Conservation (phyloP, 1,284 basidiomycete genomes). For the Ceratobasidium sp. region DNA sequence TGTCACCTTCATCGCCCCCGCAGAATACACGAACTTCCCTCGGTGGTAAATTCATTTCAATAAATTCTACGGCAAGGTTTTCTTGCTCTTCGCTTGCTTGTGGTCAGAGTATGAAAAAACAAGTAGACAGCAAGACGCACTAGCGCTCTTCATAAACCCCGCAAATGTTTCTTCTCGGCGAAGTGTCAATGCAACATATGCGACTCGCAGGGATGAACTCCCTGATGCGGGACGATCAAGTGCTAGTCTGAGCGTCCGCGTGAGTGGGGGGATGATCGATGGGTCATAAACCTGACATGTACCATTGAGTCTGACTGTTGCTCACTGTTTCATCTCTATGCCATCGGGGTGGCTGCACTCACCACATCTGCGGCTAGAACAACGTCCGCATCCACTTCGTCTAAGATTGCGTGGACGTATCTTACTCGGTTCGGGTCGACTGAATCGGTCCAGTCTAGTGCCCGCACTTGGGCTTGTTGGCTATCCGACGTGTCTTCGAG, state of each 20-base stretch:
- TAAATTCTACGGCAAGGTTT: constrained; percentile 7
- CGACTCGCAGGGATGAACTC: neutral
- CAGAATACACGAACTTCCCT: constrained; percentile 19
- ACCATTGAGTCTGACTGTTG: neutral
- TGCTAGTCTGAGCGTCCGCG: constrained; percentile 57
- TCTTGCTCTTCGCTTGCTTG: constrained; percentile 19
- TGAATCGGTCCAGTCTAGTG: constrained; percentile 71
- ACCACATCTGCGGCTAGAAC: constrained; percentile 77
- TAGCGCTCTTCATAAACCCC: constrained; percentile 30
- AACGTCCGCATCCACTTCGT: constrained; percentile 59
- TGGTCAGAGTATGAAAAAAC: neutral
- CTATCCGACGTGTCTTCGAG: constrained; percentile 62
- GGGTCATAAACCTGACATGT: constrained; percentile 70
- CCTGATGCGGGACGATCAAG: constrained; percentile 21
- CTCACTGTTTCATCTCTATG: neutral
- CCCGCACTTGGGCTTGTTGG: constrained; percentile 54
- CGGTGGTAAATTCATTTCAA: constrained; percentile 20
- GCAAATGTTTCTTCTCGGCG: constrained; percentile 39
- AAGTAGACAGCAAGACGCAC: constrained; percentile 17
- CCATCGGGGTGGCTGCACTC: too few species aligned
- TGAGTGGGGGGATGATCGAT: constrained; percentile 63
- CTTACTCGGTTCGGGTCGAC: constrained; percentile 47
- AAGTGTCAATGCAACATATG: constrained; percentile 38
- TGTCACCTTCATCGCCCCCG: neutral
- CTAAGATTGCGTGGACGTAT: constrained; percentile 51